These are phyloP conservation scores for Salix brachista DNA, from an alignment of 345 rosid species.

Conservation along the genomic window DNA sequence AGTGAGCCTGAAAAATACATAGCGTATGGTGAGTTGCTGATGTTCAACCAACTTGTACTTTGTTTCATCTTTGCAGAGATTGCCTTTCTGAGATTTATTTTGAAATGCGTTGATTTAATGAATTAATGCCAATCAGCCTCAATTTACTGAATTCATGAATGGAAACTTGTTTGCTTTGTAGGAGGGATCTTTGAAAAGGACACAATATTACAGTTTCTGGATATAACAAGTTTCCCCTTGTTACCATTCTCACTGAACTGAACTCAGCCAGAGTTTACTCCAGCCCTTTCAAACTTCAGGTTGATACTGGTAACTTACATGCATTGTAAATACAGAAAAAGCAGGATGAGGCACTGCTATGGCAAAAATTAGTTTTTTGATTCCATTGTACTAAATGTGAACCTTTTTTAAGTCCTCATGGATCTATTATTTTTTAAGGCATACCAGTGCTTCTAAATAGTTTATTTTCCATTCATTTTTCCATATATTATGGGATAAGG, in stretches of 20 bases:
- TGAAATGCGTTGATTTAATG: background rate
- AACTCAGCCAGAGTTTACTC: slow-evolving; percentile 71
- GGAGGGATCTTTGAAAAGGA: slow-evolving; percentile 55
- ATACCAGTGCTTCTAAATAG: background rate
- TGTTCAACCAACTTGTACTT: background rate
- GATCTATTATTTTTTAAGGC: background rate
- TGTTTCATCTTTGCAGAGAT: background rate
- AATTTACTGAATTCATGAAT: slow-evolving; percentile 6
- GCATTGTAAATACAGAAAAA: background rate
- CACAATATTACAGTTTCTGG: slow-evolving; percentile 58
- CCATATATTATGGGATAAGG: background rate
- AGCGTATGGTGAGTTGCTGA: slow-evolving; percentile 52
- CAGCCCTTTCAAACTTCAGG: slow-evolving; percentile 78
- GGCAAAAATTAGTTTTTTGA: background rate
- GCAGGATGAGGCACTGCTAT: background rate
- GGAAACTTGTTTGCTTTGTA: slow-evolving; percentile 33
- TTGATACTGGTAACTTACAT: slow-evolving; percentile 16
- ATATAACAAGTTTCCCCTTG: slow-evolving; percentile 71
- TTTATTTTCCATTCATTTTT: background rate
- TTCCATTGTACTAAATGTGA: background rate
- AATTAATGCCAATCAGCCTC: background rate
- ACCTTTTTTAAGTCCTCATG: background rate
- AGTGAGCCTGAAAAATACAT: slow-evolving; percentile 73
- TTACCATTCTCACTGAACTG: slow-evolving; percentile 65
- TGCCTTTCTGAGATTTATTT: background rate